These are phyloP conservation scores for Firmiana major DNA, from an alignment of 345 rosid species.

Conservation along the genomic window DNA sequence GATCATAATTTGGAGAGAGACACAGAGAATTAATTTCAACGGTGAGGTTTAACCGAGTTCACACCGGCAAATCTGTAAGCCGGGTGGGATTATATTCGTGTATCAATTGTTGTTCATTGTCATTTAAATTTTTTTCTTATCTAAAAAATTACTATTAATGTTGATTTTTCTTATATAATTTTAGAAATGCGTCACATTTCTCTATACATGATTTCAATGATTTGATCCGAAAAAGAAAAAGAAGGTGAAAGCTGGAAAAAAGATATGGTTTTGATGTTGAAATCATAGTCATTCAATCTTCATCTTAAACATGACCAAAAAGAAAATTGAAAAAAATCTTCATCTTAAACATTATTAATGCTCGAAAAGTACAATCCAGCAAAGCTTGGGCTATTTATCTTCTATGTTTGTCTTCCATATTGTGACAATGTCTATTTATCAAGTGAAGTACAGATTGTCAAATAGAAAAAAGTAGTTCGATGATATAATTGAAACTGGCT, in stretches of 20 bases:
- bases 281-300: neutral
- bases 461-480: neutral
- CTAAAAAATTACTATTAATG: neutral
- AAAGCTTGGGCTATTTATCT: constrained; percentile 11
- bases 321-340: neutral
- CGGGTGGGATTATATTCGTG: constrained; percentile 12
- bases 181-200: neutral
- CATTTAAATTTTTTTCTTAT: neutral
- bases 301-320: neutral
- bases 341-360: neutral
- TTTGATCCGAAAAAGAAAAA: neutral
- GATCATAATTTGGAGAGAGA: neutral
- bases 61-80: constrained; percentile 22
- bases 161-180: neutral
- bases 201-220: neutral
- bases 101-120: neutral
- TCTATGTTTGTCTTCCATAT: constrained; percentile 4
- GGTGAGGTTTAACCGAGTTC: constrained; percentile 19
- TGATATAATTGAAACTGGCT: neutral
- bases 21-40: neutral
- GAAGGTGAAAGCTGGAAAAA: neutral
- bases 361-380: neutral
- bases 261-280: neutral
- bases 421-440: constrained; percentile 1
- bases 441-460: constrained; percentile 17